Conservation (phyloP, 495 filamentous ascomycete species). For the Glonium stellatum region DNA sequence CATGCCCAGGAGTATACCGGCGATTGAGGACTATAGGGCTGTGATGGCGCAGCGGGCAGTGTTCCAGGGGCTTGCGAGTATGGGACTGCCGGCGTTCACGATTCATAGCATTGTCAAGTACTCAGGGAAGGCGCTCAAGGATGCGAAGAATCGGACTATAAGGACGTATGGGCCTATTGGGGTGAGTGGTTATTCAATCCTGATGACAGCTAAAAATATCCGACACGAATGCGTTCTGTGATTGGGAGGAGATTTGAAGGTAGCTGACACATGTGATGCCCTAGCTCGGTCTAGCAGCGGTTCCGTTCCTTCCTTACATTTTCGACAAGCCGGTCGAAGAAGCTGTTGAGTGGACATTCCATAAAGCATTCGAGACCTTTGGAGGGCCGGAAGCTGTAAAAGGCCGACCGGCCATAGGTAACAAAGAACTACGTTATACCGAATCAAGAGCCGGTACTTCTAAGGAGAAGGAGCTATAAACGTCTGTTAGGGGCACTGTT, state of each 20-base stretch:
- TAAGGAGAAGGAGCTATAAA: conserved; percentile 50
- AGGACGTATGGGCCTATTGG: conserved; percentile 87
- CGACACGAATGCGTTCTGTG: not conserved
- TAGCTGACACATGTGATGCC: not conserved
- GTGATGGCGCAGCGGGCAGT: conserved; percentile 86
- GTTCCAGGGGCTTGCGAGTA: conserved; percentile 84
- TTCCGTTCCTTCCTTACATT: conserved; percentile 79
- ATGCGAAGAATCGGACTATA: conserved; percentile 62
- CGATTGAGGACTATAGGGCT: conserved; percentile 81
- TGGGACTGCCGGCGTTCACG: conserved; percentile 92
- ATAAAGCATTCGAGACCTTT: conserved; percentile 62
- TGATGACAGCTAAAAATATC: not conserved
- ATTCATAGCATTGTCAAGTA: conserved; percentile 90
- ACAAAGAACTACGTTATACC: conserved; percentile 47
- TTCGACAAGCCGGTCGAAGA: conserved; percentile 93
- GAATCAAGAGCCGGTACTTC: conserved; percentile 34
- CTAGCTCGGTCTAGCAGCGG: conserved; percentile 71
- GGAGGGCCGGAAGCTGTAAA: conserved; percentile 58
- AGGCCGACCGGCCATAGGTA: conserved; percentile 45
- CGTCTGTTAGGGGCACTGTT: not conserved
- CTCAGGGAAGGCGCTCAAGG: conserved; percentile 71
- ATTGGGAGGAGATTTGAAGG: not conserved
- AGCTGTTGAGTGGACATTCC: conserved; percentile 83
- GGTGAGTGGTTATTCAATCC: conserved; percentile 37
- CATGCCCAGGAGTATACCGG: conserved; percentile 53